Conservation (phyloP, 1,284 basidiomycete species). For the Cystobasidiaceae sp. region DNA sequence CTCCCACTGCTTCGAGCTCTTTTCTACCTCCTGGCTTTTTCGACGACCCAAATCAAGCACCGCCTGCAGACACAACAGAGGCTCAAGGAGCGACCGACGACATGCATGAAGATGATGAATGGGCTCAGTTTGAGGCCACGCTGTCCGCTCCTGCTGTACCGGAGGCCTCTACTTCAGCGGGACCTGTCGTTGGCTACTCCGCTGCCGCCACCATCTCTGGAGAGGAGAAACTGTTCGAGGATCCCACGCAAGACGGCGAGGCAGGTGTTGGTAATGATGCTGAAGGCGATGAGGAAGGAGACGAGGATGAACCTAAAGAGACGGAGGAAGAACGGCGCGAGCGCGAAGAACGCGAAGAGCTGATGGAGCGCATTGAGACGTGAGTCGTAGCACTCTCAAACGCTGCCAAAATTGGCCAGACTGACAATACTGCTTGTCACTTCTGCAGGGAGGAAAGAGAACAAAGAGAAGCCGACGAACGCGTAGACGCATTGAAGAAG, state of each 20-base stretch:
- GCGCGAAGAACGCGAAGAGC: conserved; percentile 30
- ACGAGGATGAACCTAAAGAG: conserved; percentile 26
- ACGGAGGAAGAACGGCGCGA: conserved; percentile 28
- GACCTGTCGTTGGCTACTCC: neutral
- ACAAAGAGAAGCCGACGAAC: conserved; percentile 31
- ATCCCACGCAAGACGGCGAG: conserved; percentile 5
- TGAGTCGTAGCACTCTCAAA: conserved; percentile 7
- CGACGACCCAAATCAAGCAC: conserved; percentile 18
- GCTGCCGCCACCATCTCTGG: conserved; percentile 22
- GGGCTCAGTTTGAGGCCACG: conserved; percentile 30
- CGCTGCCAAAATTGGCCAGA: no score
- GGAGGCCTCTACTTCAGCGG: conserved; percentile 11
- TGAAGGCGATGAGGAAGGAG: conserved; percentile 14
- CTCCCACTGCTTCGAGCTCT: no score
- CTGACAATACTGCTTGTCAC: no score
- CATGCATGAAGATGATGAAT: conserved; percentile 20
- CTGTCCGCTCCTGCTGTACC: conserved; percentile 19
- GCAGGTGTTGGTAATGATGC: neutral
- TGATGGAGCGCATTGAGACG: conserved; percentile 32
- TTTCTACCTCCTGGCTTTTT: conserved; percentile 30
- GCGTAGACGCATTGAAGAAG: conserved; percentile 24
- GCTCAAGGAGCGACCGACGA: neutral
- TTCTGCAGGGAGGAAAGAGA: conserved; percentile 27
- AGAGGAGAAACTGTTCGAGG: conserved; percentile 3
- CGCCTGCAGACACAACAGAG: neutral